phyloP scores from a whole-genome alignment of 495 filamentous ascomycete species.

The Penicillium antarcticum region DNA sequence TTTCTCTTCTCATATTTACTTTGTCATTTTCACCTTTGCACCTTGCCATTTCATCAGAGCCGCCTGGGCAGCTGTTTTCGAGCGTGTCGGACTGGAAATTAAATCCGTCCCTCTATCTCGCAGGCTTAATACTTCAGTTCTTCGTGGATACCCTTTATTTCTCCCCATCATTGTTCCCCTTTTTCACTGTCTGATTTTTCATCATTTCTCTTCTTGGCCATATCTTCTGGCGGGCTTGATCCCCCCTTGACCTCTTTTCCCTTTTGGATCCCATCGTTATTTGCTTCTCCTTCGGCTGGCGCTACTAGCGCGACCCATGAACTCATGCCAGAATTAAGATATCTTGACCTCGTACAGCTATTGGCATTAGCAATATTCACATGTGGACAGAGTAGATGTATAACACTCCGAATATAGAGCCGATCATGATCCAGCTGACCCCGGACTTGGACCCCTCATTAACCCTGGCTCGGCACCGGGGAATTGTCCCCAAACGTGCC shows the following conservation, averaged over 20 bases:
- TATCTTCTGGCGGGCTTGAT: conserved; percentile 7
- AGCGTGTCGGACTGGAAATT: conserved; percentile 9
- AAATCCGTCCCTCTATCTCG: conserved; percentile 11
- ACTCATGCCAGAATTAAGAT: too few species aligned
- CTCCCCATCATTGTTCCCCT: conserved; percentile 8
- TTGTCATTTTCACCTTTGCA: conserved; percentile 5
- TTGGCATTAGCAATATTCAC: too few species aligned
- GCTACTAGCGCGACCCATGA: too few species aligned
- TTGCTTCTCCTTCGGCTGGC: not conserved
- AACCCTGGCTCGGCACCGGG: too few species aligned
- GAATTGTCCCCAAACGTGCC: too few species aligned
- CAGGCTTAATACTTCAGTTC: conserved; percentile 26
- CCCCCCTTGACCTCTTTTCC: conserved; percentile 8
- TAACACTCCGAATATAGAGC: too few species aligned
- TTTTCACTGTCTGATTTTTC: conserved; percentile 1
- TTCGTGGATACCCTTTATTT: conserved; percentile 29
- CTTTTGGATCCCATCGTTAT: not conserved
- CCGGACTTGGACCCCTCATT: too few species aligned
- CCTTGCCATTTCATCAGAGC: conserved; percentile 11
- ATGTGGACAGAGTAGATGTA: too few species aligned
- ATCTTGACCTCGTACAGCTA: too few species aligned
- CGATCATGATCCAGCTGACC: too few species aligned
- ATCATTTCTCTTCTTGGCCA: conserved; percentile 11
- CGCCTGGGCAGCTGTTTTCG: conserved; percentile 30
- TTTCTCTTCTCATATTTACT: conserved; percentile 8